Evolutionary conservation across 2,329 filamentous ascomycete genomes (phyloP).

Genomic region (Ophiobolus disseminans): DNA sequence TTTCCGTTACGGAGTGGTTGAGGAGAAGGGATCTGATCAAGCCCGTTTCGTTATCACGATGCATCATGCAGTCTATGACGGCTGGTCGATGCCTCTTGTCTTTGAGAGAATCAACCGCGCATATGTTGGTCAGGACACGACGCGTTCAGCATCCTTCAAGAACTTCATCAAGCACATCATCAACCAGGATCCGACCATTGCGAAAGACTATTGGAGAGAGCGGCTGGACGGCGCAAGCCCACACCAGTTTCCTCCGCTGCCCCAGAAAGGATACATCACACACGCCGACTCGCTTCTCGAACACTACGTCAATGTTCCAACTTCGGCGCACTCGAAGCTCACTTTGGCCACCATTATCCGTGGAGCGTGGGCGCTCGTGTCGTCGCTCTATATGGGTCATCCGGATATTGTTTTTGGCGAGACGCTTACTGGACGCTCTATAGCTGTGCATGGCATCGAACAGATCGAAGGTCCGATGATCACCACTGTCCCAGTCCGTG

Average conservation of each 20-base stretch:
- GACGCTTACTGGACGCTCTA: constrained; percentile 64
- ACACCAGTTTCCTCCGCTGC: constrained; percentile 59
- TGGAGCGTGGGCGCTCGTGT: constrained; percentile 66
- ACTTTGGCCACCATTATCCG: constrained; percentile 61
- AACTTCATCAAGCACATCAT: constrained; percentile 59
- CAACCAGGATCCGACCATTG: constrained; percentile 49
- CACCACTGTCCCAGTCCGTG: constrained; percentile 64
- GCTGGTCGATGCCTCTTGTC: constrained; percentile 51
- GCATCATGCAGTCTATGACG: constrained; percentile 62
- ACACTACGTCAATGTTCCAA: constrained; percentile 52
- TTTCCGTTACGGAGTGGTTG: constrained; percentile 48
- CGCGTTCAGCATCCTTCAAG: constrained; percentile 49
- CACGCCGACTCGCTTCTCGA: constrained; percentile 60
- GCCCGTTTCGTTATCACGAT: constrained; percentile 58
- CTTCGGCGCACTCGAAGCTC: constrained; percentile 49
- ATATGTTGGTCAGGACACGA: constrained; percentile 35
- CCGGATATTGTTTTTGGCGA: constrained; percentile 65
- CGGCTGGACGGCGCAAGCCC: constrained; percentile 55
- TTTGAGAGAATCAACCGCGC: constrained; percentile 44
- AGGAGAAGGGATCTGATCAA: constrained; percentile 25
- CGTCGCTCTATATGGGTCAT: constrained; percentile 62
- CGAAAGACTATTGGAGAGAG: constrained; percentile 57
- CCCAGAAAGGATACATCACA: constrained; percentile 55
- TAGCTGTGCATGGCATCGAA: constrained; percentile 55
- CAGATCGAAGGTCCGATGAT: constrained; percentile 68